Evolutionary conservation across 1,284 basidiomycete genomes (phyloP).

Genomic region (Xerocomus nothofagi): DNA sequence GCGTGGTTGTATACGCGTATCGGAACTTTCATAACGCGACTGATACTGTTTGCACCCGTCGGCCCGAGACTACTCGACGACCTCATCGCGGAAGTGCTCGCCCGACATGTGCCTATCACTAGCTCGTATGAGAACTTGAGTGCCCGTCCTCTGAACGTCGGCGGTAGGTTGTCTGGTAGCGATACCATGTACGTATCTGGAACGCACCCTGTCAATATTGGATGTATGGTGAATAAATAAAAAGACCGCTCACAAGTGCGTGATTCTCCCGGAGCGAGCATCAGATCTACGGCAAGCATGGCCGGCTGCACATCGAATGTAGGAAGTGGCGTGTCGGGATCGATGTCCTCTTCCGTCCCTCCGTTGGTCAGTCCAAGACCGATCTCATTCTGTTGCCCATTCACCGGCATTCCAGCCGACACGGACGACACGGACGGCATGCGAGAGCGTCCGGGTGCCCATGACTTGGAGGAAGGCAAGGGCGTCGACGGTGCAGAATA

Average conservation of each 20-base stretch:
- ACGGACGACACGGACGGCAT: constrained; percentile 22
- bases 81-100: constrained; percentile 37
- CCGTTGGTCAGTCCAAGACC: constrained; percentile 26
- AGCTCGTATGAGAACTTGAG: constrained; percentile 89
- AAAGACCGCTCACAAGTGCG: constrained; percentile 65
- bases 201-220: constrained; percentile 5
- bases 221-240: not conserved
- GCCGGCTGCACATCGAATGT: constrained; percentile 80
- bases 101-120: constrained; percentile 81
- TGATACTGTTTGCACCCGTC: constrained; percentile 53
- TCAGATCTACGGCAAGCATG: constrained; percentile 82
- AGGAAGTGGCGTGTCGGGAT: constrained; percentile 71
- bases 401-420: constrained; percentile 1
- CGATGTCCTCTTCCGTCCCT: constrained; percentile 43
- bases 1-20: constrained; percentile 87
- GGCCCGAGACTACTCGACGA: constrained; percentile 31
- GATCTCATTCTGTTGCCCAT: constrained; percentile 15
- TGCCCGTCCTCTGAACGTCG: constrained; percentile 83
- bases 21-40: constrained; percentile 85
- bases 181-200: constrained; percentile 76
- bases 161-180: constrained; percentile 81
- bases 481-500: constrained; percentile 29
- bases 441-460: constrained; percentile 20
- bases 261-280: constrained; percentile 76
- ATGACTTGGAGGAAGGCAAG: constrained; percentile 28